A percentile compares a stretch with the other conserved stretches of the same genome.
phyloP scores from a whole-genome alignment of 805 yeast species.

The Zygosaccharomyces rouxii region DNA sequence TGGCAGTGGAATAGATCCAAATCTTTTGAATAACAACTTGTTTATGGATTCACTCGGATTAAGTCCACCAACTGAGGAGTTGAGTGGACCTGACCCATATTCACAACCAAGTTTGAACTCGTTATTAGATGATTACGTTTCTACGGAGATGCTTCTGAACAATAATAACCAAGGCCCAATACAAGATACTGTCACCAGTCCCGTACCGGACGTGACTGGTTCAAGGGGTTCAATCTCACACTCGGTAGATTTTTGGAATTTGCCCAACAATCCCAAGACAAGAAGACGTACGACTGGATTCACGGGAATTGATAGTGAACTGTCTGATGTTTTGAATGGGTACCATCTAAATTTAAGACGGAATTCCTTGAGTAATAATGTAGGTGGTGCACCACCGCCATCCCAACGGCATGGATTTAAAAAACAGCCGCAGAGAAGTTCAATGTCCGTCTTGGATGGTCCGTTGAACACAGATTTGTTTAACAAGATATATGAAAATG shows the following conservation, averaged over 20 bases:
- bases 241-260: slow-evolving; percentile 29
- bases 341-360: slow-evolving; percentile 24
- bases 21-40: slow-evolving; percentile 15
- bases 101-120: slow-evolving; percentile 11
- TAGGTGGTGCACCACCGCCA: slow-evolving; percentile 1
- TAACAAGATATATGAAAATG: slow-evolving; percentile 21
- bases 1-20: slow-evolving; percentile 14
- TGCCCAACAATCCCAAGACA: slow-evolving; percentile 9
- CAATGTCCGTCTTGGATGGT: slow-evolving; percentile 27
- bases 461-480: slow-evolving; percentile 21
- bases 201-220: slow-evolving; percentile 13
- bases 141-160: slow-evolving; percentile 11
- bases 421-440: slow-evolving; percentile 25
- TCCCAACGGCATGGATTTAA: slow-evolving; percentile 22
- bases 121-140: slow-evolving; percentile 16
- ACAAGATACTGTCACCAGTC: slow-evolving; percentile 16
- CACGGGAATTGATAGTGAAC: slow-evolving; percentile 19
- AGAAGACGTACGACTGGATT: slow-evolving; percentile 3
- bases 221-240: slow-evolving; percentile 31
- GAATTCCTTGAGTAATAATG: slow-evolving; percentile 4
- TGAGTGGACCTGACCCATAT: slow-evolving; percentile 5
- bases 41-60: slow-evolving; percentile 16
- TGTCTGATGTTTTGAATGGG: slow-evolving; percentile 24
- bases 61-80: slow-evolving; percentile 7
- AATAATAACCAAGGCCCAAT: slow-evolving; percentile 3